Evolutionary conservation across 2,329 filamentous ascomycete genomes (phyloP), one percentile per base, ranked within the genome.

Genomic region (Fusarium graminum): DNA sequence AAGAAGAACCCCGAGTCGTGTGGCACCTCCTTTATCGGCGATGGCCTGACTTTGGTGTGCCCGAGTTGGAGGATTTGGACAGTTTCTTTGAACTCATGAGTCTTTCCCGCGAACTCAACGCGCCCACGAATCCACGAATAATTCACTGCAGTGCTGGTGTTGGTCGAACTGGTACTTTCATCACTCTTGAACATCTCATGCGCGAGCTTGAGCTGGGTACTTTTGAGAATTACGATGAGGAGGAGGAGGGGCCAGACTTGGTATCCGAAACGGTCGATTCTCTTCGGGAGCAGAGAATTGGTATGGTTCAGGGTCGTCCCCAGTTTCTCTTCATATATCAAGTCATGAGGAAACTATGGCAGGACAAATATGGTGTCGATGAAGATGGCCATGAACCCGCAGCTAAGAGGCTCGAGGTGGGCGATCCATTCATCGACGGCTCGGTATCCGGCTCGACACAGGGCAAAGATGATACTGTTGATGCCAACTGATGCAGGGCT

Each of bases 161-260:
- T 14, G 95, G 95, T 13, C 88, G 95, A 54, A 97, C 92, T 9
- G 95, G 95, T 32, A 98, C 95, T 0, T 99, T 98, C 75, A 97
- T 99, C 72, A 91, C 93, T 3, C 85, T 99, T n/a, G 95, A 98
- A 78, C 93, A 96, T 77, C 86, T 99, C 26, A 84, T 97, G 65
- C 86, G 89, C 34, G 93, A 97, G 77, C 84, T 98, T 11, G 88
- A 92, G 26, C 85, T 88, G 7, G 94, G 93, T 47, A 84, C 88
- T 22, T 79, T 97, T 47, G 81, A 86, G 64, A 75, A 80, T 25
- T 80, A 79, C 59, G 79, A 82, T 52, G 70, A 72, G 16, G 63
- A 70, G 13, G 47, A 49, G n/a, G 67, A 75, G 45, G 67, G 68
- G 13, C 66, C 67, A 1, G 94, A 97, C 72, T 86, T 90, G 4